These are phyloP conservation scores for Hypoxylon perforatum DNA, from an alignment of 495 filamentous ascomycete species.

Conservation along the genomic window DNA sequence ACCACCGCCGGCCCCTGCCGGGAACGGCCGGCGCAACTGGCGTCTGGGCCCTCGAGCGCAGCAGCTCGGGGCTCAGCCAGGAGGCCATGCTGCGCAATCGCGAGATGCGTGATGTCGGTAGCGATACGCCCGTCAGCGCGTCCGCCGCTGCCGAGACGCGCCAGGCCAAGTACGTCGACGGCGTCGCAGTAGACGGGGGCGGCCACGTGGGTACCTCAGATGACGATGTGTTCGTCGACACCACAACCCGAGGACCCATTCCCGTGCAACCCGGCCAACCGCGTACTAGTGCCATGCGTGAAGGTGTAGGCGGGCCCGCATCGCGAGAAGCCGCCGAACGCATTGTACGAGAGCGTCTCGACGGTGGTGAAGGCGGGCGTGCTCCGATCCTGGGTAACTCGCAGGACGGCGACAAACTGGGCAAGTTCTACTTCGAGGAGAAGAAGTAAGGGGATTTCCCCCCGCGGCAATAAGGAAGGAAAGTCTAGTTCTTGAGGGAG, in stretches of 20 bases:
- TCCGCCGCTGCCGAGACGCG: conserved; percentile 54
- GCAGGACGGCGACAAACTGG: conserved; percentile 54
- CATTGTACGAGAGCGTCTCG: conserved; percentile 63
- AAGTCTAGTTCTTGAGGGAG: too few species aligned
- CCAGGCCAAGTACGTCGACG: conserved; percentile 58
- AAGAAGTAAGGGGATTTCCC: conserved; percentile 45
- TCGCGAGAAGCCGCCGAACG: conserved; percentile 62
- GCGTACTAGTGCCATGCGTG: conserved; percentile 48
- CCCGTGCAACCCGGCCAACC: conserved; percentile 46
- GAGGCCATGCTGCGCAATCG: conserved; percentile 46
- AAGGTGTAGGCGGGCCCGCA: conserved; percentile 45
- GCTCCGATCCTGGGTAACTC: conserved; percentile 52
- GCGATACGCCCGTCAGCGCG: conserved; percentile 54
- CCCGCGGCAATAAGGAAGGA: background rate
- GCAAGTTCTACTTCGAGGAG: conserved; percentile 66
- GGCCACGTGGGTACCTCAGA: conserved; percentile 41
- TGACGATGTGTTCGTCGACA: conserved; percentile 57
- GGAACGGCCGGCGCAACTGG: conserved; percentile 39
- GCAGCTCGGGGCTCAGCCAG: conserved; percentile 55
- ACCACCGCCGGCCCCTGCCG: conserved; percentile 58
- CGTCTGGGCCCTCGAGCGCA: conserved; percentile 54
- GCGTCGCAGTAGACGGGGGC: conserved; percentile 53
- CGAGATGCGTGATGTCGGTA: conserved; percentile 40
- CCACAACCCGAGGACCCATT: conserved; percentile 54
- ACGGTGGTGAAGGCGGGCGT: conserved; percentile 53